Percentiles rank a stretch among this genome's conserved stretches.
phyloP scores from a whole-genome alignment of 805 yeast genomes.

The Candida oleophila region DNA sequence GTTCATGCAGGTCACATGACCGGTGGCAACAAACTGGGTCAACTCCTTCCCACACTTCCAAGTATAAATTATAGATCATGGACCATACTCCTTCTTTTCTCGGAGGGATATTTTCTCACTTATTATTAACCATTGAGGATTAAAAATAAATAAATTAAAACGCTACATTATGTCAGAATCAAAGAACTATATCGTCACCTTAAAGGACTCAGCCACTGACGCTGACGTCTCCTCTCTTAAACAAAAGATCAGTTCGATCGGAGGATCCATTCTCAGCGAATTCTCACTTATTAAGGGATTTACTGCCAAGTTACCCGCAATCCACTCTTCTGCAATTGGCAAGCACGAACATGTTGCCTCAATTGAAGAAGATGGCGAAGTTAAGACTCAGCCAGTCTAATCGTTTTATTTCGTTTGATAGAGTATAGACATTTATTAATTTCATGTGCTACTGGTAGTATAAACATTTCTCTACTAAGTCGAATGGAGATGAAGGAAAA shows the following conservation, averaged over 20 bases:
- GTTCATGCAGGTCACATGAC: background rate
- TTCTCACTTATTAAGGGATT: slow-evolving; percentile 67
- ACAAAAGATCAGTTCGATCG: slow-evolving; percentile 46
- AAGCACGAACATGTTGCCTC: slow-evolving; percentile 52
- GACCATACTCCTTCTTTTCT: background rate
- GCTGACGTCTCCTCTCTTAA: slow-evolving; percentile 44
- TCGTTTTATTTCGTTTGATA: background rate
- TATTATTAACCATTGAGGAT: too few species aligned
- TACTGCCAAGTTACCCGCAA: slow-evolving; percentile 53
- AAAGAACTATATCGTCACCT: slow-evolving; percentile 43
- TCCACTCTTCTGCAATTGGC: slow-evolving; percentile 48
- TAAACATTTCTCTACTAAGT: background rate
- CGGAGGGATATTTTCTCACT: too few species aligned
- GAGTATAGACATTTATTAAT: background rate
- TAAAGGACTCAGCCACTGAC: slow-evolving; percentile 44
- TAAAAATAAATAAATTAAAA: too few species aligned
- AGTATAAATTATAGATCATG: too few species aligned
- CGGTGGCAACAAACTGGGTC: background rate
- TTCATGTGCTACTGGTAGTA: background rate
- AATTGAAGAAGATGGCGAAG: slow-evolving; percentile 70
- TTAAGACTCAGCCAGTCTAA: slow-evolving; percentile 37
- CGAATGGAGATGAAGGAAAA: background rate
- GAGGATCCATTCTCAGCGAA: slow-evolving; percentile 63
- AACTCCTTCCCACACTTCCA: background rate
- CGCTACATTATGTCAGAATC: slow-evolving; percentile 18